Evolutionary conservation across 2,329 filamentous ascomycete genomes (phyloP).

Genomic region (Talaromyces sp.): DNA sequence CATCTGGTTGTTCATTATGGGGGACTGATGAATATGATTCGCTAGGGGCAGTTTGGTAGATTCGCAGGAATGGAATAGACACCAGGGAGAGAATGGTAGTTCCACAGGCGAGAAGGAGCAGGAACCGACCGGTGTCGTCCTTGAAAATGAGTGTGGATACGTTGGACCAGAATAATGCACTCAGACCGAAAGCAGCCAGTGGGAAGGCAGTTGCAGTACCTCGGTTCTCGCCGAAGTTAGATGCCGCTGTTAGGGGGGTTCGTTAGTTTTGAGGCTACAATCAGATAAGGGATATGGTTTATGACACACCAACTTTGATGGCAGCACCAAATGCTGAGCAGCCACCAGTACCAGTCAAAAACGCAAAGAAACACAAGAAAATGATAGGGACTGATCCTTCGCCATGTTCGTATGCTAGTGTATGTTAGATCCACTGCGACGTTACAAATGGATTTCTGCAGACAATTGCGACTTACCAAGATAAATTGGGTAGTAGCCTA

Average conservation of each 20-base stretch:
- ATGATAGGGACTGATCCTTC: constrained; percentile 58
- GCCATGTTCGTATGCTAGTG: constrained; percentile 70
- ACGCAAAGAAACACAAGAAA: constrained; percentile 78
- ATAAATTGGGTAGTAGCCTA: constrained; percentile 86
- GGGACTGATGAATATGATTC: constrained; percentile 49
- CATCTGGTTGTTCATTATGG: constrained; percentile 33
- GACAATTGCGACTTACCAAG: constrained; percentile 41
- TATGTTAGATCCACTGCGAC: constrained; percentile 5
- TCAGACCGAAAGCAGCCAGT: constrained; percentile 87
- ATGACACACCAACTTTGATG: constrained; percentile 68
- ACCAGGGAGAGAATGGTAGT: constrained; percentile 75
- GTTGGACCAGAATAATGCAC: constrained; percentile 92
- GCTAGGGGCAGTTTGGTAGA: constrained; percentile 63
- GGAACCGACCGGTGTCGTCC: constrained; percentile 77
- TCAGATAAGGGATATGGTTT: background rate
- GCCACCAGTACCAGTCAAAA: constrained; percentile 82
- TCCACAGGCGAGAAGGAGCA: constrained; percentile 77
- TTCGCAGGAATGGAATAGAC: constrained; percentile 82
- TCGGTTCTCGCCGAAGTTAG: constrained; percentile 88
- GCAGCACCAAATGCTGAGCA: constrained; percentile 88
- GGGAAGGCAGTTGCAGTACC: constrained; percentile 95
- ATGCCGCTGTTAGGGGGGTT: constrained; percentile 61
- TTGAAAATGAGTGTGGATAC: constrained; percentile 77
- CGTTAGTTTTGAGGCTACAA: constrained; percentile 8
- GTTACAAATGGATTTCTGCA: background rate